phyloP scores from a whole-genome alignment of 1,284 basidiomycete species.

The Tilletia setariae region DNA sequence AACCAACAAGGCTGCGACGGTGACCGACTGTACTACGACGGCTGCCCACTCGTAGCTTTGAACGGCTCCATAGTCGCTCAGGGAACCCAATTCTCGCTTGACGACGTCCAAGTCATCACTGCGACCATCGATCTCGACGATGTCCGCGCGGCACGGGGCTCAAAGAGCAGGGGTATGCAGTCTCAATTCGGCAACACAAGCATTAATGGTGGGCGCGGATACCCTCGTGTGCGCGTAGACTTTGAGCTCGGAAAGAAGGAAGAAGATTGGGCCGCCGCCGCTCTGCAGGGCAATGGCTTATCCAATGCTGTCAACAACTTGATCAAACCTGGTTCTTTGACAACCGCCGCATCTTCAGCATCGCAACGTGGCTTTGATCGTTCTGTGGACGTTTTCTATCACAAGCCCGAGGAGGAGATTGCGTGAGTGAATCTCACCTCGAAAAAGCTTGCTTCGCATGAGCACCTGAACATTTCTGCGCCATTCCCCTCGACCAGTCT shows the following conservation, averaged over 20 bases:
- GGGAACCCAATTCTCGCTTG: constrained; percentile 90
- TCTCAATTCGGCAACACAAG: constrained; percentile 73
- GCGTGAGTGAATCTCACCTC: constrained; percentile 64
- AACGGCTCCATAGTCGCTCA: constrained; percentile 91
- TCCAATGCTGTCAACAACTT: not conserved
- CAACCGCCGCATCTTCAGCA: constrained; percentile 19
- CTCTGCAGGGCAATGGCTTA: too few species aligned
- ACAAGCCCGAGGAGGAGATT: constrained; percentile 91
- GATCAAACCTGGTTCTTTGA: constrained; percentile 7
- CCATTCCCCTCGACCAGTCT: constrained; percentile 60
- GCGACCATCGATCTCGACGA: constrained; percentile 94
- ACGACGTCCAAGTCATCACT: constrained; percentile 90
- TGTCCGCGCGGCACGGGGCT: constrained; percentile 79
- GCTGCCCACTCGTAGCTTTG: constrained; percentile 89
- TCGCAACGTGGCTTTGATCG: not conserved
- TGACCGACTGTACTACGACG: constrained; percentile 95
- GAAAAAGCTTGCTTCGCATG: too few species aligned
- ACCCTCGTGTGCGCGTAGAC: constrained; percentile 62
- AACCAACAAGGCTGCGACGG: constrained; percentile 99
- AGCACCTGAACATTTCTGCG: too few species aligned
- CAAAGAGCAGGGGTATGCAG: constrained; percentile 77
- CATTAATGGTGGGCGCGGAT: constrained; percentile 70
- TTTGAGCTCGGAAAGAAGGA: constrained; percentile 57
- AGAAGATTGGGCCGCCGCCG: constrained; percentile 30
- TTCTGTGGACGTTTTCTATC: constrained; percentile 64